Conservation (phyloP, 306 rosid genomes). For the Begonia loranthoides region DNA sequence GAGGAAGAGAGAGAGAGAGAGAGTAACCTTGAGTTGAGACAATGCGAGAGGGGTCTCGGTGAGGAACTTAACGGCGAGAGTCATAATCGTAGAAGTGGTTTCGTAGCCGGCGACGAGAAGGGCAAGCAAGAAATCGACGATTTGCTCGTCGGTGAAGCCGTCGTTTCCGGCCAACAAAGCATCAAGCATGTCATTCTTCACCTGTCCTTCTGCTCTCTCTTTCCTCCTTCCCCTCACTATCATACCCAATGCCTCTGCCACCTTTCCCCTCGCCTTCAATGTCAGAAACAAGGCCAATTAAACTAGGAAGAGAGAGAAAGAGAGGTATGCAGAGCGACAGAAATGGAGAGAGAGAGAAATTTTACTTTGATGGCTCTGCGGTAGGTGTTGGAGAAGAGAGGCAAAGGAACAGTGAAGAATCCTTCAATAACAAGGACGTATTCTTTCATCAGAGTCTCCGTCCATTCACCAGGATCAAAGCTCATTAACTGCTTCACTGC, state of each 20-base stretch:
- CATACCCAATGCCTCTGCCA: conserved; percentile 70
- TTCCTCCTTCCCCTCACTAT: conserved; percentile 65
- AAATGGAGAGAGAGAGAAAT: conserved; percentile 2
- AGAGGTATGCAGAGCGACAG: not conserved
- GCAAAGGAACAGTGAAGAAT: conserved; percentile 70
- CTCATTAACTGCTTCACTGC: conserved; percentile 97
- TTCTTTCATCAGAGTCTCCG: conserved; percentile 64
- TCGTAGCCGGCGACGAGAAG: conserved; percentile 89
- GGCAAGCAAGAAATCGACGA: conserved; percentile 82
- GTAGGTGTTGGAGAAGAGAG: conserved; percentile 73
- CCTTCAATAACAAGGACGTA: conserved; percentile 87
- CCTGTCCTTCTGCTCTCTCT: conserved; percentile 23
- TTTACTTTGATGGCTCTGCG: conserved; percentile 67
- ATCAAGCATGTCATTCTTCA: conserved; percentile 57
- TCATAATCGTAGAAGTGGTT: conserved; percentile 90
- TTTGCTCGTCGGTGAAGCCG: conserved; percentile 62
- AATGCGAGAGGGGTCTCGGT: conserved; percentile 85
- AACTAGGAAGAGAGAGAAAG: conserved; percentile 1
- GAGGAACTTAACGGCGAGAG: conserved; percentile 88
- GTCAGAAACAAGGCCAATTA: not conserved
- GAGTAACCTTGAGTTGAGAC: conserved; percentile 70
- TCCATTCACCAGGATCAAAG: conserved; percentile 90
- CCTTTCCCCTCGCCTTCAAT: conserved; percentile 70
- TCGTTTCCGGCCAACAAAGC: conserved; percentile 76
- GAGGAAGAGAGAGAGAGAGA: not conserved